These are phyloP conservation scores for Fusarium hostae DNA, from an alignment of 2,329 filamentous ascomycete species.

Conservation along the genomic window DNA sequence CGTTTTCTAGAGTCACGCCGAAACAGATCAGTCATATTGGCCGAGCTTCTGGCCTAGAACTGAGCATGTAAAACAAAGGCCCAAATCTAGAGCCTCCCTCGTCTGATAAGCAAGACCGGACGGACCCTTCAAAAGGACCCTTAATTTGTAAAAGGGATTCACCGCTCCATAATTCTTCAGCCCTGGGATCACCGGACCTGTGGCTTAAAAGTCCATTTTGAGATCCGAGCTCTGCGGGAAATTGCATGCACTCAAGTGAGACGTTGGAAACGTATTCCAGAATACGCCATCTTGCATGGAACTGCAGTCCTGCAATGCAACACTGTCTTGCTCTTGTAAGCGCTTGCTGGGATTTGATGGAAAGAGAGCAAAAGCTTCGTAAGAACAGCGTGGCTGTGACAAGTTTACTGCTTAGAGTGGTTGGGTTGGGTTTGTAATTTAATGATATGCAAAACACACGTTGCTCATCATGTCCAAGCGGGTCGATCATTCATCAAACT, in stretches of 20 bases:
- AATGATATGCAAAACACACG: slow-evolving; percentile 12
- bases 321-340: slow-evolving; percentile 1
- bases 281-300: slow-evolving; percentile 13
- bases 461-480: slow-evolving; percentile 16
- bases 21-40: slow-evolving; percentile 5
- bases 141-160: slow-evolving; percentile 11
- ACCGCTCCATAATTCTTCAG: slow-evolving; percentile 17
- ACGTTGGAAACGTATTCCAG: slow-evolving; percentile 36
- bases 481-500: slow-evolving; percentile 20
- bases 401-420: neutral
- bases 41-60: slow-evolving; percentile 5
- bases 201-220: slow-evolving; percentile 8
- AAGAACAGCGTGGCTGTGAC: slow-evolving; percentile 1
- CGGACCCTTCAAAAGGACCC: slow-evolving; percentile 8
- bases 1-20: neutral
- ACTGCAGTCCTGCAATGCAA: slow-evolving; percentile 14
- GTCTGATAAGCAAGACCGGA: slow-evolving; percentile 1
- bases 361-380: neutral
- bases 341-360: neutral
- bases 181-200: slow-evolving; percentile 6
- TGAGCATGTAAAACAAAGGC: neutral
- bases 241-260: no score
- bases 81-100: neutral
- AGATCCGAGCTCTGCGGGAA: slow-evolving; percentile 17
- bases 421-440: neutral